A percentile compares a stretch with the other conserved stretches of the same genome.
phyloP scores from a whole-genome alignment of 179 eudicot genomes.

The Corrigiola litoralis region DNA sequence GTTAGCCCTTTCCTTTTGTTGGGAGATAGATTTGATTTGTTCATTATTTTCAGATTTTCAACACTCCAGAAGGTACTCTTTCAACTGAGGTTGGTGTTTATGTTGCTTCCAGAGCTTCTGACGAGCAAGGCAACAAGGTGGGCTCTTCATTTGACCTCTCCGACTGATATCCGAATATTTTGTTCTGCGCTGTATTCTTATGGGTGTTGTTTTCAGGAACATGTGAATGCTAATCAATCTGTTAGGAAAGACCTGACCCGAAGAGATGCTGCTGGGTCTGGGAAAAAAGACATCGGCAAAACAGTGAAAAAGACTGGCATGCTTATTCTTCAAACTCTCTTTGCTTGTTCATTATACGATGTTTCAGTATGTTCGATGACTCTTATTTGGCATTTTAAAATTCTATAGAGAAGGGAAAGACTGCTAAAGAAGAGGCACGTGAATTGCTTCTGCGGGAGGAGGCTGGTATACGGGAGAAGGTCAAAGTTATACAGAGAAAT shows the following conservation, averaged over 20 bases:
- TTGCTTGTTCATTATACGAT: neutral
- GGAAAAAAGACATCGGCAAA: slow-evolving; percentile 66
- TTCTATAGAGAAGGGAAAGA: slow-evolving; percentile 76
- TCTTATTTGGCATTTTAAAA: neutral
- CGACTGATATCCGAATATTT: neutral
- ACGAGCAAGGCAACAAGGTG: slow-evolving; percentile 55
- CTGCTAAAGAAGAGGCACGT: slow-evolving; percentile 97
- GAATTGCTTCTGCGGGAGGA: slow-evolving; percentile 84
- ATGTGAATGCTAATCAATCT: slow-evolving; percentile 51
- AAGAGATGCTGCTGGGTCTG: slow-evolving; percentile 46
- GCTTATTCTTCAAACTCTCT: neutral
- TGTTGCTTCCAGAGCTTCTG: slow-evolving; percentile 58
- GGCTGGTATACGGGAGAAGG: slow-evolving; percentile 58
- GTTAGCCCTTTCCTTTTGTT: too few species aligned
- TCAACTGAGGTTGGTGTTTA: slow-evolving; percentile 93
- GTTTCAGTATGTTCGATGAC: slow-evolving; percentile 4
- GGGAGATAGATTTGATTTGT: slow-evolving; percentile 2
- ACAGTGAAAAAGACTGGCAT: slow-evolving; percentile 62
- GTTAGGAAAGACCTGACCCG: slow-evolving; percentile 44
- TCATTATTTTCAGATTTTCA: slow-evolving; percentile 77
- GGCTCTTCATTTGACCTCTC: slow-evolving; percentile 17
- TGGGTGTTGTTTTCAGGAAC: slow-evolving; percentile 38
- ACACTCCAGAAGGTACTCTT: slow-evolving; percentile 89
- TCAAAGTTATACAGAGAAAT: slow-evolving; percentile 60
- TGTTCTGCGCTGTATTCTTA: neutral